Conservation (phyloP, 306 rosid species). For the Trichosanthes cucumerina region DNA sequence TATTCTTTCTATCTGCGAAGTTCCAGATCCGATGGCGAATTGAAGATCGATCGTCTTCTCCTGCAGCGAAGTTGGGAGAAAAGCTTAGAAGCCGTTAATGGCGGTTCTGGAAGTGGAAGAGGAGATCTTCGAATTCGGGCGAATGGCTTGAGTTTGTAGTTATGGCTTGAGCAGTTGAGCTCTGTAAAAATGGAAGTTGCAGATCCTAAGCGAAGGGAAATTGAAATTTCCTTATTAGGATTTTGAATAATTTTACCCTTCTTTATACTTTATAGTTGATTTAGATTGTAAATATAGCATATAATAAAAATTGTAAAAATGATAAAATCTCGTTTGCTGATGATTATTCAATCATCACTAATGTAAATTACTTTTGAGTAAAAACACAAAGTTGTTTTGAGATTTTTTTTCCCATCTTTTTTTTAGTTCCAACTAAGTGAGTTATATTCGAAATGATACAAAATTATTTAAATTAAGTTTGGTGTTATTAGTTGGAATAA, state of each 20-base stretch:
- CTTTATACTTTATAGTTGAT: too few species aligned
- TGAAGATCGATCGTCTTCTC: constrained; percentile 43
- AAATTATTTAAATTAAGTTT: too few species aligned
- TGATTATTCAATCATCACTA: too few species aligned
- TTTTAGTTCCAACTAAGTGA: too few species aligned
- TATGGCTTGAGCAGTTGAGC: not conserved
- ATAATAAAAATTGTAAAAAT: not conserved
- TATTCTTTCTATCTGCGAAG: not conserved
- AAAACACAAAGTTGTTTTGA: too few species aligned
- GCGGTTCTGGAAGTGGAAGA: constrained; percentile 26
- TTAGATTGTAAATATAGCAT: not conserved
- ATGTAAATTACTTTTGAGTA: too few species aligned
- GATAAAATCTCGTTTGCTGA: too few species aligned
- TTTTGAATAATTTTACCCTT: not conserved
- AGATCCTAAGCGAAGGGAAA: not conserved
- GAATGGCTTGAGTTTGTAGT: constrained; percentile 34
- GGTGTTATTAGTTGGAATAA: too few species aligned
- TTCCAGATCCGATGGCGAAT: constrained; percentile 30
- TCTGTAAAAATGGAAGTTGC: not conserved
- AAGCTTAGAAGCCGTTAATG: constrained; percentile 7
- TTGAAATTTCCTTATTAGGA: not conserved
- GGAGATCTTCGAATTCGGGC: constrained; percentile 28
- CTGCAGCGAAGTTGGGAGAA: constrained; percentile 41
- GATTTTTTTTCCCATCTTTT: too few species aligned
- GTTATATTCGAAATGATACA: too few species aligned